A percentile compares a stretch with the other conserved stretches of the same genome.
Evolutionary conservation across 2,329 filamentous ascomycete genomes (phyloP).

Genomic region (Trichoderma cornu-damae): DNA sequence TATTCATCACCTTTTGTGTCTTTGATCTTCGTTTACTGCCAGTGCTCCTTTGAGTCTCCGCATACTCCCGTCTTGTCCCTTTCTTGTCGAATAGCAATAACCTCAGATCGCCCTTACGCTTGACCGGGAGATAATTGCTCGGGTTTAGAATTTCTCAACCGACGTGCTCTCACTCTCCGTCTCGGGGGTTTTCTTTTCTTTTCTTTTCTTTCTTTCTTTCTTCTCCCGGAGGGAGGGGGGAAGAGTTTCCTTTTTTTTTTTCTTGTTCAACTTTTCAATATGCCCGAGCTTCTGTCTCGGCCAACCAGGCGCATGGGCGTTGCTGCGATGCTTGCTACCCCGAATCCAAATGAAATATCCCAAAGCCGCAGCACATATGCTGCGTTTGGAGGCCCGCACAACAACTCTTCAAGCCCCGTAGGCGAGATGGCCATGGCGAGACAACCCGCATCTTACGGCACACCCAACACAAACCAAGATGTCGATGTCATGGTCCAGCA

Average conservation of each 20-base stretch:
- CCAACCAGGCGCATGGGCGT: constrained; percentile 24
- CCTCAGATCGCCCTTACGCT: neutral
- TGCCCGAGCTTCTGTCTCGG: constrained; percentile 27
- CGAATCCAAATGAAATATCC: constrained; percentile 22
- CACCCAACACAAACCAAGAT: constrained; percentile 39
- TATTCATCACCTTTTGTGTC: no score
- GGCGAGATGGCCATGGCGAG: constrained; percentile 31
- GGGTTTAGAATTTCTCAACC: neutral
- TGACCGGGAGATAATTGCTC: neutral
- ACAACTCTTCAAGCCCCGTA: neutral
- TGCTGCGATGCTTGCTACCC: constrained; percentile 22
- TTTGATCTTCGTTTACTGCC: neutral
- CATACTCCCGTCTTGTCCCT: constrained; percentile 6
- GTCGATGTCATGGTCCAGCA: constrained; percentile 31
- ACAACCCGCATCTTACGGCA: constrained; percentile 43
- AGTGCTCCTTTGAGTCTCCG: neutral
- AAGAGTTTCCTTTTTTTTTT: neutral
- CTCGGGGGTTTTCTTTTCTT: neutral
- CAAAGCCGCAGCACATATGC: neutral
- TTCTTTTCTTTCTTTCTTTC: no score
- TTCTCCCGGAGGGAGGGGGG: no score
- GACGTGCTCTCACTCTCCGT: no score
- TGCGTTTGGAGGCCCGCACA: neutral
- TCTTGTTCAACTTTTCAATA: constrained; percentile 18
- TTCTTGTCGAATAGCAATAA: constrained; percentile 10